phyloP scores from a whole-genome alignment of 2,329 filamentous ascomycete species.

The Trichoderma citrinoviride region DNA sequence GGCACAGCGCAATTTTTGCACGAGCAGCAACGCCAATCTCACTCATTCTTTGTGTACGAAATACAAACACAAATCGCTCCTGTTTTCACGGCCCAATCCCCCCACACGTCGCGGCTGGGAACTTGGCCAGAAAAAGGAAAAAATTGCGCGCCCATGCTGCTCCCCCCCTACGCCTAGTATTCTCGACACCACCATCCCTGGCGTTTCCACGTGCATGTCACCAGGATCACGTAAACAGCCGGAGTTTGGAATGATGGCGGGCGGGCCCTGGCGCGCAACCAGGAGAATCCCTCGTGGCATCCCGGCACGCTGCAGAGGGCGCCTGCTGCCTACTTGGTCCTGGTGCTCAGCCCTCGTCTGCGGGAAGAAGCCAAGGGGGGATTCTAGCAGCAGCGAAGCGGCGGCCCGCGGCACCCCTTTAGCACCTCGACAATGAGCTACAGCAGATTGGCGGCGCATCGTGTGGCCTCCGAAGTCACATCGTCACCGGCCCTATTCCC shows the following conservation, averaged over 20 bases:
- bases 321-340: neutral
- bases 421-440: conserved; percentile 2
- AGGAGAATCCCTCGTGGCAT: conserved; percentile 23
- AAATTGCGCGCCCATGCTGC: conserved; percentile 15
- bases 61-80: too few species aligned
- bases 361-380: conserved; percentile 11
- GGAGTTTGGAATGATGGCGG: conserved; percentile 11
- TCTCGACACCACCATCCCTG: conserved; percentile 4
- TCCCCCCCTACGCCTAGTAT: neutral
- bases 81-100: neutral
- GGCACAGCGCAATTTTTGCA: too few species aligned
- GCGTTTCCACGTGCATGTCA: conserved; percentile 20
- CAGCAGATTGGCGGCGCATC: conserved; percentile 5
- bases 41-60: too few species aligned
- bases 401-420: conserved; percentile 19
- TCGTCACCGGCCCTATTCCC: conserved; percentile 18
- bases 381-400: conserved; percentile 15
- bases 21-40: too few species aligned
- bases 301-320: conserved; percentile 14
- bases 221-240: conserved; percentile 19
- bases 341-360: neutral
- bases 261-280: neutral
- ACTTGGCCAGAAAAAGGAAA: conserved; percentile 21
- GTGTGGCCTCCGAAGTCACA: conserved; percentile 17
- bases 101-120: neutral